Conservation (phyloP, 2,329 filamentous ascomycete genomes). For the Penicillium sp. region DNA sequence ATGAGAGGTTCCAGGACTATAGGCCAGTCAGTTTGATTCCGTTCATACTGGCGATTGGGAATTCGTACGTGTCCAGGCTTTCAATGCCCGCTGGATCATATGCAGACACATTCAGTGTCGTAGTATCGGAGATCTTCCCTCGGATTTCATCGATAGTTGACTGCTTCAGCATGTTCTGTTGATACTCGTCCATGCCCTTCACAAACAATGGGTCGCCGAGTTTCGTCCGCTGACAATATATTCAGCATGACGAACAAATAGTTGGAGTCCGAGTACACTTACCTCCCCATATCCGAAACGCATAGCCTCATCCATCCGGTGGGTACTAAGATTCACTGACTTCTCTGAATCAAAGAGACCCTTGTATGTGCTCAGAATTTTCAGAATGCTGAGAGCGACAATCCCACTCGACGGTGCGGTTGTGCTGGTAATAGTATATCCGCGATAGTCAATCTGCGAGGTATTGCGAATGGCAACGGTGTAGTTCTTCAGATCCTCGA, state of each 20-base stretch:
- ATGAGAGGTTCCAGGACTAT: constrained; percentile 55
- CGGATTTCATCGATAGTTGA: constrained; percentile 63
- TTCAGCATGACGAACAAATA: constrained; percentile 12
- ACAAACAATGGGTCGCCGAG: constrained; percentile 84
- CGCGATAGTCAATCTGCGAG: constrained; percentile 66
- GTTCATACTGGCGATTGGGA: not conserved
- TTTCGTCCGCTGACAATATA: constrained; percentile 60
- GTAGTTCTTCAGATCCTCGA: constrained; percentile 77
- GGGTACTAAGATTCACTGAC: constrained; percentile 67
- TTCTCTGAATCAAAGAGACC: constrained; percentile 60
- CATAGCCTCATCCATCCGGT: constrained; percentile 85
- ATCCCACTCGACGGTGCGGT: constrained; percentile 77
- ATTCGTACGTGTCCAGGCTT: constrained; percentile 59
- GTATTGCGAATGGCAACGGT: constrained; percentile 65
- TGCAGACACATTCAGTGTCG: constrained; percentile 69
- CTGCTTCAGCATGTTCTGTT: constrained; percentile 67
- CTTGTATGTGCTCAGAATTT: constrained; percentile 77
- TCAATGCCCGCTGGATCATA: constrained; percentile 73
- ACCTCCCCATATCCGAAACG: constrained; percentile 78
- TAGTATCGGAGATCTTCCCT: constrained; percentile 68
- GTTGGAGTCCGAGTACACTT: not conserved
- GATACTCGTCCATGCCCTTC: constrained; percentile 61
- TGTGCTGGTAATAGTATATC: constrained; percentile 65
- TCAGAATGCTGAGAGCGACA: constrained; percentile 74
- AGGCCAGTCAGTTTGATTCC: not conserved